Evolutionary conservation across 805 yeast species (phyloP).

Genomic region (Candida ortonii): DNA sequence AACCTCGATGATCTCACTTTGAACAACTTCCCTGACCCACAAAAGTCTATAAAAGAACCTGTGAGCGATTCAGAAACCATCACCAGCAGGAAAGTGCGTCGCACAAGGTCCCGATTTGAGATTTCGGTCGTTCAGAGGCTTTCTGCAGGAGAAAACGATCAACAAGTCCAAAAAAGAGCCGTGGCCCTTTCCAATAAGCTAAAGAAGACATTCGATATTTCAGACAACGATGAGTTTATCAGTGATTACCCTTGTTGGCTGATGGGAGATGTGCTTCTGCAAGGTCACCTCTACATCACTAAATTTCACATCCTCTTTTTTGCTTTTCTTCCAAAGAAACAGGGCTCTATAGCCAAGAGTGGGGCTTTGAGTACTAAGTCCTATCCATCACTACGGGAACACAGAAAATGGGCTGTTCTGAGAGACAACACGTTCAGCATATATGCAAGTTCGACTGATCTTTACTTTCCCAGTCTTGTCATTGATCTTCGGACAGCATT

Average conservation of each 20-base stretch:
- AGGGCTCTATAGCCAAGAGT: conserved; percentile 41
- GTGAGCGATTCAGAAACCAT: conserved; percentile 5
- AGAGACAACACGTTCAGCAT: conserved; percentile 65
- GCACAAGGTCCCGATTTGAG: conserved; percentile 30
- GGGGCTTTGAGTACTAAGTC: conserved; percentile 50
- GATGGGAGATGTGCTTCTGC: conserved; percentile 74
- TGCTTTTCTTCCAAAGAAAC: conserved; percentile 67
- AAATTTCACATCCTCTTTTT: conserved; percentile 62
- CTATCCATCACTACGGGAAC: conserved; percentile 35
- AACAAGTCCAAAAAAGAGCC: conserved; percentile 30
- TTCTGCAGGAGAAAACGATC: conserved; percentile 17
- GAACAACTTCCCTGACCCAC: conserved; percentile 6
- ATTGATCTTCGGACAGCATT: conserved; percentile 67
- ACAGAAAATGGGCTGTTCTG: conserved; percentile 78
- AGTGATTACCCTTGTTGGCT: conserved; percentile 78
- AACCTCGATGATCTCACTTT: conserved; percentile 10
- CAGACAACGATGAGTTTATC: conserved; percentile 52
- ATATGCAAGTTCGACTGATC: conserved; percentile 68
- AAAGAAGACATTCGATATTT: conserved; percentile 40
- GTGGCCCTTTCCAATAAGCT: conserved; percentile 36
- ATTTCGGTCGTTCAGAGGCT: conserved; percentile 32
- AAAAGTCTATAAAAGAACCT: conserved; percentile 5
- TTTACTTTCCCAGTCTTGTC: conserved; percentile 78
- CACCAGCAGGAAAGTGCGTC: conserved; percentile 11
- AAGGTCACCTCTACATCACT: conserved; percentile 82